phyloP scores from a whole-genome alignment of 1,284 basidiomycete species.

The Moesziomyces globuligerus region DNA sequence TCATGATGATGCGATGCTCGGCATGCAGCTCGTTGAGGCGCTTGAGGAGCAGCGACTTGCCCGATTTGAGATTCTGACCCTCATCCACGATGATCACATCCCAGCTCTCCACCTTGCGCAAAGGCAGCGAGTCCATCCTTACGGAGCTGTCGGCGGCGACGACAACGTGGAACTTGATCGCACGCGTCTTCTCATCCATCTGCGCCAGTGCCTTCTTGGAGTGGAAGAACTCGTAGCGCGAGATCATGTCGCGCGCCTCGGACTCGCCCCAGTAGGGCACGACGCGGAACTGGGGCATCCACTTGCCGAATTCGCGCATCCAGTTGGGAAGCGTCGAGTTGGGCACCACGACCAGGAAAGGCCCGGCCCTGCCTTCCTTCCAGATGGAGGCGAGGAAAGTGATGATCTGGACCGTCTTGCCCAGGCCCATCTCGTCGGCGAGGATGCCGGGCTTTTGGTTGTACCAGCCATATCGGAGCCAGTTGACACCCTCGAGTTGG shows the following conservation, averaged over 20 bases:
- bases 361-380: constrained; percentile 72
- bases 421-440: constrained; percentile 94
- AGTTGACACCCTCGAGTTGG: constrained; percentile 89
- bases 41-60: constrained; percentile 81
- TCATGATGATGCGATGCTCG: constrained; percentile 87
- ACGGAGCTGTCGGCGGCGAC: constrained; percentile 43
- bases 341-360: constrained; percentile 89
- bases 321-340: constrained; percentile 91
- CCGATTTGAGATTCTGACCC: constrained; percentile 76
- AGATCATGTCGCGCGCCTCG: constrained; percentile 78
- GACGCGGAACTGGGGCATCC: constrained; percentile 79
- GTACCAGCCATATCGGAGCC: constrained; percentile 73
- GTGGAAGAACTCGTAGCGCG: constrained; percentile 83
- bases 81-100: constrained; percentile 91
- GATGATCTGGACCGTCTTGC: constrained; percentile 91
- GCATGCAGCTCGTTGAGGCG: constrained; percentile 81
- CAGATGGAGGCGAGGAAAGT: constrained; percentile 83
- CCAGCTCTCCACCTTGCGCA: constrained; percentile 86
- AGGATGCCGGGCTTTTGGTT: constrained; percentile 86
- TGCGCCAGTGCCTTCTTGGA: constrained; percentile 53
- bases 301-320: constrained; percentile 84
- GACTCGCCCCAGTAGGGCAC: constrained; percentile 79
- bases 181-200: constrained; percentile 53
- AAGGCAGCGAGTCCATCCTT: constrained; percentile 34
- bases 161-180: constrained; percentile 54